These are phyloP conservation scores for Berberis thunbergii DNA, from an alignment of 164 flowering plant genomes.

Conservation along the genomic window DNA sequence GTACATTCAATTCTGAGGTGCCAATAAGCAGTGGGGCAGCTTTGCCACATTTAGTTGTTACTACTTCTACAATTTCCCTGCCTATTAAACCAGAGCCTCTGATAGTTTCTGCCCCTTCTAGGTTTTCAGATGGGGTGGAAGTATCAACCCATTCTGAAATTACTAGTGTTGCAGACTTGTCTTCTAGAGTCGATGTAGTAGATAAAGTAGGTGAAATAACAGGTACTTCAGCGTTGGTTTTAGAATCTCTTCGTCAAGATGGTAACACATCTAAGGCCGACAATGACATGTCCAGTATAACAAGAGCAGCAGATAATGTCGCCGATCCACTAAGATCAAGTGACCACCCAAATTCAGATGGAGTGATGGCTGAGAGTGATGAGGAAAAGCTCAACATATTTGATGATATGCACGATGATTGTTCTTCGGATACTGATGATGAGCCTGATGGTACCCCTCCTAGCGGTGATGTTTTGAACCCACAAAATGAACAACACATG, in stretches of 20 bases:
- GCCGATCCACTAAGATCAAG: constrained; percentile 7
- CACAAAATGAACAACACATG: constrained; percentile 6
- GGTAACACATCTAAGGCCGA: constrained; percentile 8
- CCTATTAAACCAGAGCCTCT: neutral
- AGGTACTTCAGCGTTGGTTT: constrained; percentile 8
- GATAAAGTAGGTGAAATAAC: constrained; percentile 12
- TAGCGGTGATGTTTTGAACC: constrained; percentile 8
- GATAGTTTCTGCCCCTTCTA: constrained; percentile 5
- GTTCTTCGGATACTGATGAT: constrained; percentile 26
- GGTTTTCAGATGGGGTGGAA: constrained; percentile 6
- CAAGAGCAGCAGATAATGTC: neutral
- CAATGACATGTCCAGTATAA: neutral
- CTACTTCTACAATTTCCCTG: constrained; percentile 4
- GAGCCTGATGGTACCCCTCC: constrained; percentile 33
- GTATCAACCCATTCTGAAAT: neutral
- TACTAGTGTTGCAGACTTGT: neutral
- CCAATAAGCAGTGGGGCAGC: constrained; percentile 4
- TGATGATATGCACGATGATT: constrained; percentile 30
- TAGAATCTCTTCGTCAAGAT: constrained; percentile 9
- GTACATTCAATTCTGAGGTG: neutral
- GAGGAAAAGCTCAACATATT: constrained; percentile 36
- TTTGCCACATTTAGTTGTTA: constrained; percentile 3
- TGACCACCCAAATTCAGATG: constrained; percentile 9
- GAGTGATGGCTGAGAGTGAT: constrained; percentile 28
- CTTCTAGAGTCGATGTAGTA: constrained; percentile 6